phyloP scores from a whole-genome alignment of 2,329 filamentous ascomycete genomes.

The Falciphora oryzae region DNA sequence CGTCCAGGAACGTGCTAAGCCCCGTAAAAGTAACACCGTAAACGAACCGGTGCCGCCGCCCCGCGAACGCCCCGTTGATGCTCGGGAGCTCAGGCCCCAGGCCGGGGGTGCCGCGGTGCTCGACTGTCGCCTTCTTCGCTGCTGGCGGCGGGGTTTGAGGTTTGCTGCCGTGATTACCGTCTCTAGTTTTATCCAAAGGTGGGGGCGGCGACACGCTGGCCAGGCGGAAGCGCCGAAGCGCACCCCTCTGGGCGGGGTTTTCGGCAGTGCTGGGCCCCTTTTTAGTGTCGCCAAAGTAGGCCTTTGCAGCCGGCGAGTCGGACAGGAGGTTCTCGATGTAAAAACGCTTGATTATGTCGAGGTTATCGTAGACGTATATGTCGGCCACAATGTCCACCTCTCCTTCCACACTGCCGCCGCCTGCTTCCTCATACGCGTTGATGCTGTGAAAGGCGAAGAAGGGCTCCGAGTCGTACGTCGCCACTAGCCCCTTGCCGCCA shows the following conservation, averaged over 20 bases:
- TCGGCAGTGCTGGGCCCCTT: not conserved
- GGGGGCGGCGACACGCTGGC: slow-evolving; percentile 1
- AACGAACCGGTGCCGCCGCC: slow-evolving; percentile 33
- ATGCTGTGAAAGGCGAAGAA: slow-evolving; percentile 56
- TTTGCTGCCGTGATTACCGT: not conserved
- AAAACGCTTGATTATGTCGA: slow-evolving; percentile 43
- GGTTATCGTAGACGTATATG: slow-evolving; percentile 39
- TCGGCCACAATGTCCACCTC: slow-evolving; percentile 43
- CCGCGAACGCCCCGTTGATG: slow-evolving; percentile 34
- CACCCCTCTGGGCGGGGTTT: not conserved
- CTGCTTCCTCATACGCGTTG: slow-evolving; percentile 49
- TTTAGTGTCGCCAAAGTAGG: slow-evolving; percentile 8
- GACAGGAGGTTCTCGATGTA: slow-evolving; percentile 47
- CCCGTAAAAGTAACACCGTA: slow-evolving; percentile 34
- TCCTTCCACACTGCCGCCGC: slow-evolving; percentile 11
- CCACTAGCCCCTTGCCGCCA: slow-evolving; percentile 41
- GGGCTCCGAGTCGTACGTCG: slow-evolving; percentile 42
- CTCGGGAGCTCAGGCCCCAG: slow-evolving; percentile 31
- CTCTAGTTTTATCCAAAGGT: not conserved
- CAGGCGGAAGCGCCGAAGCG: slow-evolving; percentile 14
- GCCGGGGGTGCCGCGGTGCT: slow-evolving; percentile 4
- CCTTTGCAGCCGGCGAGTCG: slow-evolving; percentile 23
- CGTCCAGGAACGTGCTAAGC: slow-evolving; percentile 34
- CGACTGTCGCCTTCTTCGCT: slow-evolving; percentile 5
- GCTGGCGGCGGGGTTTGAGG: not conserved